Conservation (phyloP, 2,329 filamentous ascomycete species). For the Colletotrichum sansevieriae region DNA sequence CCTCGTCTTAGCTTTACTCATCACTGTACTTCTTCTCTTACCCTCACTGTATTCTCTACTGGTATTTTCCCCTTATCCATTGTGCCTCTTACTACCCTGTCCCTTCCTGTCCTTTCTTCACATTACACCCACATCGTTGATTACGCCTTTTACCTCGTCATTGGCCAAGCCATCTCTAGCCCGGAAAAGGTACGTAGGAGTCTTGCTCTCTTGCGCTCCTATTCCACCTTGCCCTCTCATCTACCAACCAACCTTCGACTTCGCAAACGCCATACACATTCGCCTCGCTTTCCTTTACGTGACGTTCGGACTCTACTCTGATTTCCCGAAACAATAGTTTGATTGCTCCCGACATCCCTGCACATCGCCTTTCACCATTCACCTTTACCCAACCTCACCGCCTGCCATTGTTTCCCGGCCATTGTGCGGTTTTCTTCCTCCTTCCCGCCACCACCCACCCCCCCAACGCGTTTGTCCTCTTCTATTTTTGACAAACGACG, state of each 20-base stretch:
- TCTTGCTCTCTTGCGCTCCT: neutral
- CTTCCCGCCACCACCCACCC: neutral
- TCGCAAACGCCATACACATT: neutral
- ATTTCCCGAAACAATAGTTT: constrained; percentile 27
- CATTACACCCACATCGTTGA: neutral
- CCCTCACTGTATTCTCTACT: neutral
- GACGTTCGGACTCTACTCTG: neutral
- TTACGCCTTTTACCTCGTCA: neutral
- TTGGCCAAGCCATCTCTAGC: too few species aligned
- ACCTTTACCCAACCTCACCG: neutral
- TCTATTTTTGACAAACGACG: constrained; percentile 2
- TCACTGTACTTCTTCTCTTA: neutral
- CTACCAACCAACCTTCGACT: too few species aligned
- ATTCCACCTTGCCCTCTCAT: too few species aligned
- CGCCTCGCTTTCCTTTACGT: neutral
- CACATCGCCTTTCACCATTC: neutral
- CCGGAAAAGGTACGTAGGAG: neutral
- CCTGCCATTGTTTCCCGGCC: neutral
- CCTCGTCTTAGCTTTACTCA: neutral
- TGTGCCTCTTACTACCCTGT: neutral
- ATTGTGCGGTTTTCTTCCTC: neutral
- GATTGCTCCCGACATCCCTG: constrained; percentile 8
- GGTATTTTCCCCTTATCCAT: neutral
- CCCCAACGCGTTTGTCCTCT: neutral
- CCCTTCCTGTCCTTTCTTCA: neutral